Conservation (phyloP, 1,284 basidiomycete genomes). For the Phellopilus nigrolimitatus region DNA sequence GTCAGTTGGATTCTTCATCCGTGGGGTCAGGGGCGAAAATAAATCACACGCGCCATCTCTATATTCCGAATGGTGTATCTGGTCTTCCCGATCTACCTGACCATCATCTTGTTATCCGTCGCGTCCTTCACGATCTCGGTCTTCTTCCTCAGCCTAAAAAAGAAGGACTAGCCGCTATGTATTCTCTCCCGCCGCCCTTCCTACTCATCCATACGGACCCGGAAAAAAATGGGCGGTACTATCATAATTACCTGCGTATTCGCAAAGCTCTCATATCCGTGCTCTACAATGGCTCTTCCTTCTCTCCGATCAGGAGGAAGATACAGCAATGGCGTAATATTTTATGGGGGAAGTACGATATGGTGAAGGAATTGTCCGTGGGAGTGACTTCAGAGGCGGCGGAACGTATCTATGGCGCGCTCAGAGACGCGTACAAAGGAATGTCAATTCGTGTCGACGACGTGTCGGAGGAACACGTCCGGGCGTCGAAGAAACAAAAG, state of each 20-base stretch:
- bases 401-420: background rate
- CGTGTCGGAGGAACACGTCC: background rate
- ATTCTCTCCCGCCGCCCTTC: background rate
- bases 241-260: background rate
- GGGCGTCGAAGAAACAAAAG: too few relatives aligned
- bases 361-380: background rate
- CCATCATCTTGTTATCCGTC: background rate
- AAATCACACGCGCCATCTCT: background rate
- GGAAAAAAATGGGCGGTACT: background rate
- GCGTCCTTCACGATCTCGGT: background rate
- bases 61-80: background rate
- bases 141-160: background rate
- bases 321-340: background rate
- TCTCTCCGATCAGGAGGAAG: background rate
- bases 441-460: background rate
- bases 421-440: background rate
- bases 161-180: background rate
- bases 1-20: background rate
- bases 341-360: background rate
- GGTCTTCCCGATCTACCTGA: background rate
- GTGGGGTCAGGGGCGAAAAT: background rate
- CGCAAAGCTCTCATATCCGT: background rate
- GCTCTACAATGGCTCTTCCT: background rate
- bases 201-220: background rate
- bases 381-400: background rate